phyloP scores from a whole-genome alignment of 805 yeast genomes.

The Barnettozyma vustinii region DNA sequence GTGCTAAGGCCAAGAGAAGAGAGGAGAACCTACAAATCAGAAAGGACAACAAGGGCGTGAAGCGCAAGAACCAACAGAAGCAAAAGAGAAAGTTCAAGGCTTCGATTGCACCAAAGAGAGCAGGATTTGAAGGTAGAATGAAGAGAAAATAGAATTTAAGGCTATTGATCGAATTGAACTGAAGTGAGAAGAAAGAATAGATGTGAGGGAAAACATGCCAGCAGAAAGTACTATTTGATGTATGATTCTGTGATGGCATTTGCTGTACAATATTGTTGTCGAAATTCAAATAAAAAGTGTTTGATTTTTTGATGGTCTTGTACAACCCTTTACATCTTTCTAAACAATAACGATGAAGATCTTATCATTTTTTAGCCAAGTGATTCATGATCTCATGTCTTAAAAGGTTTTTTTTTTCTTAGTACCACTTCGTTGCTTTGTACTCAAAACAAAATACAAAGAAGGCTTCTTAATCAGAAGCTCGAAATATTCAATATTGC shows the following conservation, averaged over 20 bases:
- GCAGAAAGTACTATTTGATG: not conserved
- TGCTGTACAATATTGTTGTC: not conserved
- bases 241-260: not conserved
- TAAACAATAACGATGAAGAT: not conserved
- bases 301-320: not conserved
- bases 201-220: not conserved
- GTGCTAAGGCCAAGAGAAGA: constrained; percentile 77
- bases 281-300: not conserved
- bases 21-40: constrained; percentile 86
- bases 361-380: not conserved
- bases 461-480: no score
- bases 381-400: not conserved
- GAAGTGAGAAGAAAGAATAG: not conserved
- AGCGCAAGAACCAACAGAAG: constrained; percentile 67
- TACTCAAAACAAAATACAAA: not conserved
- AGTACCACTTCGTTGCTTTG: not conserved
- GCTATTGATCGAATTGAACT: not conserved
- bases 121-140: constrained; percentile 83
- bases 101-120: constrained; percentile 50
- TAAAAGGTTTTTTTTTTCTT: no score
- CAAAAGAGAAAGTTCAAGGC: constrained; percentile 61
- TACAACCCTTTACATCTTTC: not conserved
- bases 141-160: constrained; percentile 11
- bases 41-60: constrained; percentile 78
- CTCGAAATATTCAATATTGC: no score